A percentile compares a stretch with the other conserved stretches of the same genome.
Evolutionary conservation across 2,329 filamentous ascomycete species (phyloP).

Genomic region (Neocucurbitaria cava): DNA sequence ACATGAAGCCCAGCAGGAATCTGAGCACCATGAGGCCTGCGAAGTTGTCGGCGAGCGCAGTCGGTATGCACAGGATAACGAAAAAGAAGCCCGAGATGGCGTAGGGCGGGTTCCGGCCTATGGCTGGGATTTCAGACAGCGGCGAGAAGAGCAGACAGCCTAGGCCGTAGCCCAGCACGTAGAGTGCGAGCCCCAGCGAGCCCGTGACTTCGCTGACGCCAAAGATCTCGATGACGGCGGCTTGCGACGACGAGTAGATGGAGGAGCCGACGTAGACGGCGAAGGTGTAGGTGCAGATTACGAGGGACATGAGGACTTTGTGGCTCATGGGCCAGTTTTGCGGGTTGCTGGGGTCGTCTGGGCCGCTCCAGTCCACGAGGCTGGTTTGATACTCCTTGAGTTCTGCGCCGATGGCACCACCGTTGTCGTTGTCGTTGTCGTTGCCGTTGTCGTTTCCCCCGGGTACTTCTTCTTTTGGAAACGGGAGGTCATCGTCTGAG

Average conservation of each 20-base stretch:
- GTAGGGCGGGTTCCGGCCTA: conserved; percentile 73
- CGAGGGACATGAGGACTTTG: conserved; percentile 41
- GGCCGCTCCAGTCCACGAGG: conserved; percentile 50
- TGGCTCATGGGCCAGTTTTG: conserved; percentile 44
- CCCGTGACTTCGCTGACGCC: conserved; percentile 59
- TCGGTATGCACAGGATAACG: conserved; percentile 69
- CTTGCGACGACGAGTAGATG: conserved; percentile 56
- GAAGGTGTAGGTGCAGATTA: conserved; percentile 63
- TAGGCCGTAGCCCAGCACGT: conserved; percentile 66
- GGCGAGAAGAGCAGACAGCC: conserved; percentile 71
- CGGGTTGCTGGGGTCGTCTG: conserved; percentile 44
- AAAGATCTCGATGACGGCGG: conserved; percentile 60
- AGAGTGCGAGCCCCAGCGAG: conserved; percentile 65
- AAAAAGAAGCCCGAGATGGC: conserved; percentile 72
- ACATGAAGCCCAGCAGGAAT: conserved; percentile 46
- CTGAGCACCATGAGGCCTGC: conserved; percentile 65
- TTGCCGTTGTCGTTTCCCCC: no score
- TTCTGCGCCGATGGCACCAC: conserved; percentile 21
- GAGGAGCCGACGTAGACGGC: conserved; percentile 61
- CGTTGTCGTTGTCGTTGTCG: no score
- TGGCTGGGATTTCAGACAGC: conserved; percentile 68
- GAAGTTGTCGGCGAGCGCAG: conserved; percentile 67
- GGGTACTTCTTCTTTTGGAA: no score
- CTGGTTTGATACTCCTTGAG: conserved; percentile 32
- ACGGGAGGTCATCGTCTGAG: conserved; percentile 27